phyloP scores from a whole-genome alignment of 2,329 filamentous ascomycete genomes.

The Capronia epimyces region DNA sequence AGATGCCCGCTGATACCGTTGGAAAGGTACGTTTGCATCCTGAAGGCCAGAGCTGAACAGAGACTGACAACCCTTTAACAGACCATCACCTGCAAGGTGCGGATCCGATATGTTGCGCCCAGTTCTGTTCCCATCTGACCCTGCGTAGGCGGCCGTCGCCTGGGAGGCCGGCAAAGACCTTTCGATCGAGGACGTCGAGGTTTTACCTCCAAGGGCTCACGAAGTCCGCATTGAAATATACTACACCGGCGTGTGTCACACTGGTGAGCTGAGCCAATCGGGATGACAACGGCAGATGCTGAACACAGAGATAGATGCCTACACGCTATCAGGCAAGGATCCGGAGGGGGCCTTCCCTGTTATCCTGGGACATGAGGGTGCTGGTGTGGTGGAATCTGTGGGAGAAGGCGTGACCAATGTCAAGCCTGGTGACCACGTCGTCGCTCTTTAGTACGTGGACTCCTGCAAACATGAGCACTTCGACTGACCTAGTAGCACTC shows the following conservation, averaged over 20 bases:
- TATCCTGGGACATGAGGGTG: slow-evolving; percentile 83
- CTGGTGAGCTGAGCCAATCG: slow-evolving; percentile 53
- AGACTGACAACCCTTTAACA: slow-evolving; percentile 37
- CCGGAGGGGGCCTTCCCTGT: slow-evolving; percentile 92
- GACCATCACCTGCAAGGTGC: slow-evolving; percentile 84
- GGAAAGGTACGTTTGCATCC: slow-evolving; percentile 25
- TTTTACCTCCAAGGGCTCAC: slow-evolving; percentile 78
- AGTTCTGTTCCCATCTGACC: slow-evolving; percentile 12
- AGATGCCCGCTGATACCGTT: slow-evolving; percentile 27
- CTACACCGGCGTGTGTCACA: slow-evolving; percentile 99
- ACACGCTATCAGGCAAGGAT: slow-evolving; percentile 92
- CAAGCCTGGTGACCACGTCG: slow-evolving; percentile 86
- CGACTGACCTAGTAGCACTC: slow-evolving; percentile 60
- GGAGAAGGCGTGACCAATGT: slow-evolving; percentile 93
- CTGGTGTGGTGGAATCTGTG: slow-evolving; percentile 85
- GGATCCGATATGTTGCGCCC: neutral
- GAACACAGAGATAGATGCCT: slow-evolving; percentile 60
- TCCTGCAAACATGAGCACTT: neutral
- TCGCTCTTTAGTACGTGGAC: slow-evolving; percentile 70
- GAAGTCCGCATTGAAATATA: slow-evolving; percentile 96
- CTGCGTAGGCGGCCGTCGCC: slow-evolving; percentile 72
- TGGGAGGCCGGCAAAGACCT: slow-evolving; percentile 94
- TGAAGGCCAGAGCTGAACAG: neutral
- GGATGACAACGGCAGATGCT: slow-evolving; percentile 9
- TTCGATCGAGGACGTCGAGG: slow-evolving; percentile 85